These are phyloP conservation scores for Aspergillus carbonarius DNA, from an alignment of 2,329 filamentous ascomycete species.

Conservation along the genomic window DNA sequence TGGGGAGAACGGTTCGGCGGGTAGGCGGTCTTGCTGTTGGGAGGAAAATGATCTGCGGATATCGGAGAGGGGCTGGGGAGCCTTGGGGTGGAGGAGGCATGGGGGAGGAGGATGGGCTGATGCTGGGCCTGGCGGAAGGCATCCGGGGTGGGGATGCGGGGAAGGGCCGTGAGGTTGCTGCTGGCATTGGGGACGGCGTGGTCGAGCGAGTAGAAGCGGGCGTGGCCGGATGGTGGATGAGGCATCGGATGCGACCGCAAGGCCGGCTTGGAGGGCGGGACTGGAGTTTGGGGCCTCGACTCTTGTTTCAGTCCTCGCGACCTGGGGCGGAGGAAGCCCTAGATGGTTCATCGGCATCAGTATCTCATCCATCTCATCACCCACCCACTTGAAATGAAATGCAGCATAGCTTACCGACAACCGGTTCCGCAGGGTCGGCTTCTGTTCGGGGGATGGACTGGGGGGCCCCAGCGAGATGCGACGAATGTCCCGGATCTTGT, in stretches of 20 bases:
- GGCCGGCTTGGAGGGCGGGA: not conserved
- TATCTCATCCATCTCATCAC: not conserved
- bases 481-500: not conserved
- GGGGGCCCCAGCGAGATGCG: not conserved
- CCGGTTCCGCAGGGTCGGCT: not conserved
- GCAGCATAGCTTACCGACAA: not conserved
- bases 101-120: not conserved
- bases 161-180: not conserved
- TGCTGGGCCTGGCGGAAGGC: constrained; percentile 8
- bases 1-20: not conserved
- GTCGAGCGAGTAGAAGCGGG: not conserved
- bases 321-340: not conserved
- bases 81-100: constrained; percentile 3
- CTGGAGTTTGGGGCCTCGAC: not conserved
- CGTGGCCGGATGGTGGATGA: not conserved
- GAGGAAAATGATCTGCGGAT: not conserved
- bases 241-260: not conserved
- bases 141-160: constrained; percentile 10
- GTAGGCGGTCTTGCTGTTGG: not conserved
- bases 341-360: not conserved
- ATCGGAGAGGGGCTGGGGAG: not conserved
- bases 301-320: not conserved
- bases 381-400: not conserved
- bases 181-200: not conserved
- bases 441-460: not conserved